phyloP scores from a whole-genome alignment of 345 rosid genomes.

The Populus davidiana region DNA sequence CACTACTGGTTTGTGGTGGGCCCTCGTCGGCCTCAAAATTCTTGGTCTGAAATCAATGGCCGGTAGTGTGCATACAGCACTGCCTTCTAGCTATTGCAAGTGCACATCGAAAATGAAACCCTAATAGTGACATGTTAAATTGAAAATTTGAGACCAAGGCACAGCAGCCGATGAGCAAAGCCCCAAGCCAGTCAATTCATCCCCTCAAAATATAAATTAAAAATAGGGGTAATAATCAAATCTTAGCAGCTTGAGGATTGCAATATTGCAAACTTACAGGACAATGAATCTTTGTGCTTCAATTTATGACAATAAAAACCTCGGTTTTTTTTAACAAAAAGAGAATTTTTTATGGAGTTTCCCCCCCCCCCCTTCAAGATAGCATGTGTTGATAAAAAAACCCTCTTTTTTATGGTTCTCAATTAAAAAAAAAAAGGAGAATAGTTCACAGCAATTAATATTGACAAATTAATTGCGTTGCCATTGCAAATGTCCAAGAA shows the following conservation, averaged over 20 bases:
- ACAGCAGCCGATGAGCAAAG: neutral
- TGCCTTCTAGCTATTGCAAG: neutral
- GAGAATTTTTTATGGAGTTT: no score
- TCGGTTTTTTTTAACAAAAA: no score
- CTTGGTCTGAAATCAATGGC: neutral
- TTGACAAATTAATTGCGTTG: no score
- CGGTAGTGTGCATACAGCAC: neutral
- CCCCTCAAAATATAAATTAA: no score
- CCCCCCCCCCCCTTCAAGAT: no score
- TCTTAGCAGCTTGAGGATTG: neutral
- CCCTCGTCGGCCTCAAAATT: neutral
- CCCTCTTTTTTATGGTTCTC: no score
- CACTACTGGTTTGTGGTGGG: neutral
- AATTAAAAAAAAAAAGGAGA: no score
- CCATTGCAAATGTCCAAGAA: neutral
- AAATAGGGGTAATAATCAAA: no score
- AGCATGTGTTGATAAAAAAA: no score
- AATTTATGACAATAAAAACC: no score
- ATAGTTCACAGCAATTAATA: no score
- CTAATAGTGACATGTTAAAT: neutral
- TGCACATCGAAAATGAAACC: neutral
- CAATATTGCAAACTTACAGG: neutral
- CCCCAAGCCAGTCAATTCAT: neutral
- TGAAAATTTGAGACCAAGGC: neutral
- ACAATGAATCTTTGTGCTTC: no score